Evolutionary conservation across 768 basidiomycete genomes (phyloP).

Genomic region (Exsudoporus frostii): DNA sequence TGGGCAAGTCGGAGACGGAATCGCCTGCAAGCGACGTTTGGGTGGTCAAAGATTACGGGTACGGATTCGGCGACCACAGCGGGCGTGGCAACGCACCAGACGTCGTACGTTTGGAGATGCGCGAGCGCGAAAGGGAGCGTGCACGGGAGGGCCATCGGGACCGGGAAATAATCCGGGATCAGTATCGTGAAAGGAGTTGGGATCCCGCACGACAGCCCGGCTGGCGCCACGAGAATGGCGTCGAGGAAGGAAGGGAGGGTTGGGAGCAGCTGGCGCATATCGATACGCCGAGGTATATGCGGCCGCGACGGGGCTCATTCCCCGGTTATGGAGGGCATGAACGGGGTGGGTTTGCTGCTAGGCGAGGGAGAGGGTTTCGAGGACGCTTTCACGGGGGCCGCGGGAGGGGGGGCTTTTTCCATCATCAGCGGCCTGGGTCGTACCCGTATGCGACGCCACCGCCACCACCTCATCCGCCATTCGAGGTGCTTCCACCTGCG

Average conservation of each 20-base stretch:
- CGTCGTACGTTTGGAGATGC: conserved; percentile 28
- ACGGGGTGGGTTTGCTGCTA: conserved; percentile 28
- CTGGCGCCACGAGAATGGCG: conserved; percentile 27
- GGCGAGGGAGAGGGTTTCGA: conserved; percentile 37
- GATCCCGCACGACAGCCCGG: conserved; percentile 13
- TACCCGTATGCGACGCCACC: conserved; percentile 30
- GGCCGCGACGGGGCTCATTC: conserved; percentile 35
- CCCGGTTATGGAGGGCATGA: conserved; percentile 31
- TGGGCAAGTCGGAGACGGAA: conserved; percentile 11
- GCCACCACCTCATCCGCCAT: conserved; percentile 19
- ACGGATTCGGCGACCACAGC: conserved; percentile 53
- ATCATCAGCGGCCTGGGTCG: conserved; percentile 33
- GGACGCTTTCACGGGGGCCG: conserved; percentile 39
- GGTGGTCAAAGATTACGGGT: conserved; percentile 62
- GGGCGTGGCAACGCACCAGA: conserved; percentile 35
- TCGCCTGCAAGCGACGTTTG: conserved; percentile 38
- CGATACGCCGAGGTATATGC: conserved; percentile 16
- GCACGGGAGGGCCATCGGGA: conserved; percentile 12
- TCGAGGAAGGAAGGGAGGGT: conserved; percentile 20
- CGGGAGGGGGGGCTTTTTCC: conserved; percentile 31
- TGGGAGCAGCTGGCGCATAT: conserved; percentile 22
- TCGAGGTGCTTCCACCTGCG: conserved; percentile 29
- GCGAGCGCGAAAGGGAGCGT: conserved; percentile 26
- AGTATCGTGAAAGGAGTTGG: conserved; percentile 20
- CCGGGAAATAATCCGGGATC: conserved; percentile 9